phyloP scores from a whole-genome alignment of 108 stramenopile species.

The Cyclotella atomus region DNA sequence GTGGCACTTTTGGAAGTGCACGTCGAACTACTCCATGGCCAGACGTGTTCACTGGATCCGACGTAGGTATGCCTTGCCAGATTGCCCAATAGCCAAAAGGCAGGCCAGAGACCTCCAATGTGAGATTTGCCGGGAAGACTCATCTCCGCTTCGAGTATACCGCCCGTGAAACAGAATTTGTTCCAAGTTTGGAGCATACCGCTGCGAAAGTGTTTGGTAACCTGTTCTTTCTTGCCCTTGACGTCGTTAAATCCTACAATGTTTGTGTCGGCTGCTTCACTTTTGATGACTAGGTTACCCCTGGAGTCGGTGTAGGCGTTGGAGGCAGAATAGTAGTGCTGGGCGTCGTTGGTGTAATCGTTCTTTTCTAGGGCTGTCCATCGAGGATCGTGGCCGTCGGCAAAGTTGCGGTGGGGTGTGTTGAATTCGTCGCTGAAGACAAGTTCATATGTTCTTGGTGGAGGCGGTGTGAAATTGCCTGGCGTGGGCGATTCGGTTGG shows the following conservation, averaged over 20 bases:
- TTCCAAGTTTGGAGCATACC: constrained; percentile 98
- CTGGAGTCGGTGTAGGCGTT: constrained; percentile 75
- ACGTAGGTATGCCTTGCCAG: constrained; percentile 96
- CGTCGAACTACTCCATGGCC: constrained; percentile 80
- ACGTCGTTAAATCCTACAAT: constrained; percentile 88
- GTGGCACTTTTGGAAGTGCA: constrained; percentile 66
- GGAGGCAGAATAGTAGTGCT: constrained; percentile 88
- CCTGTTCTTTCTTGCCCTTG: constrained; percentile 57
- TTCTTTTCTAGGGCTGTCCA: constrained; percentile 98
- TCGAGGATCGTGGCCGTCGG: constrained; percentile 92
- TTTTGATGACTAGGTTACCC: constrained; percentile 87
- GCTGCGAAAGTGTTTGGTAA: constrained; percentile 86
- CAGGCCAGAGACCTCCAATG: constrained; percentile 97
- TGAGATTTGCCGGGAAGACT: constrained; percentile 81
- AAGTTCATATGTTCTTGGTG: constrained; percentile 58
- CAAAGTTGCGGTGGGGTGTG: constrained; percentile 73
- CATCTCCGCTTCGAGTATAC: constrained; percentile 91
- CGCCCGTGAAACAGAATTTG: constrained; percentile 99
- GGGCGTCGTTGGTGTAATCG: constrained; percentile 96
- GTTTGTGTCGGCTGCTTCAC: constrained; percentile 76
- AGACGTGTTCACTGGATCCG: constrained; percentile 85
- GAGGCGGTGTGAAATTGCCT: constrained; percentile 45
- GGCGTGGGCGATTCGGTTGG: constrained; percentile 9
- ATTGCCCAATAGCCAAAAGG: constrained; percentile 98
- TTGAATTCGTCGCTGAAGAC: constrained; percentile 97